Evolutionary conservation across 2,329 filamentous ascomycete genomes (phyloP), one percentile per base, ranked within the genome.

Genomic region (Fusarium sp.): DNA sequence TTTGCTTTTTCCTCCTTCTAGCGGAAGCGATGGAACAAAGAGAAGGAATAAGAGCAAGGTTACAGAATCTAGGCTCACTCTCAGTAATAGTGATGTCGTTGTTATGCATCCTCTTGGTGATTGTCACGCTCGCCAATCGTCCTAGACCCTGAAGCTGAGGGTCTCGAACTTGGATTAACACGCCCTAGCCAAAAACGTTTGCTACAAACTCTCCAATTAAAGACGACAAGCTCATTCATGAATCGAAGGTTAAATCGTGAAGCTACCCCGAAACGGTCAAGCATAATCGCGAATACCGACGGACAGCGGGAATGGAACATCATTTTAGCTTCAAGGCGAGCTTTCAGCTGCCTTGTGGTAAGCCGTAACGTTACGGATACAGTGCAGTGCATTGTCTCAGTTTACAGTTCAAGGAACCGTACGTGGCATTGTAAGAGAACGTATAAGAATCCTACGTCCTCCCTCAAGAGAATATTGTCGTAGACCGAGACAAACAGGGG

Each of bases 221-320:
- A 46, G 15, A 20, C 45, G 38, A 56, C 33, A 18, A 18, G 48
- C 38, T 50, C 27, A 10, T 26, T 32, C 32, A 56, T 67, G 46
- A 61, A 67, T 67, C 35, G 15, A 67, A 67, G 44, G 48, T 63
- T 63, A 67, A 67, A 56, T 17, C 23, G 14, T 30, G 17, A 50
- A 40, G n/a, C 49, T 68, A 67, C 35, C 57, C 64, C 32, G 38
- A 63, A 55, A 38, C 14, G 30, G 49, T 26, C 49, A 67, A 61
- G 64, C 64, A 45, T 41, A 26, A 40, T 68, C 64, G 63, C 56
- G 42, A 60, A 62, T 49, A 59, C 56, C 56, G 56, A 67, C 35
- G 18, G 53, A 48, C 30, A 23, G 41, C 35, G 41, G 42, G 46
- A 38, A 46, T 56, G 38, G 56, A 30, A n/a, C 32, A 32, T 33